Base-by-base conservation (phyloP, 257 asterid genomes). In the Scutellaria minor region DNA sequence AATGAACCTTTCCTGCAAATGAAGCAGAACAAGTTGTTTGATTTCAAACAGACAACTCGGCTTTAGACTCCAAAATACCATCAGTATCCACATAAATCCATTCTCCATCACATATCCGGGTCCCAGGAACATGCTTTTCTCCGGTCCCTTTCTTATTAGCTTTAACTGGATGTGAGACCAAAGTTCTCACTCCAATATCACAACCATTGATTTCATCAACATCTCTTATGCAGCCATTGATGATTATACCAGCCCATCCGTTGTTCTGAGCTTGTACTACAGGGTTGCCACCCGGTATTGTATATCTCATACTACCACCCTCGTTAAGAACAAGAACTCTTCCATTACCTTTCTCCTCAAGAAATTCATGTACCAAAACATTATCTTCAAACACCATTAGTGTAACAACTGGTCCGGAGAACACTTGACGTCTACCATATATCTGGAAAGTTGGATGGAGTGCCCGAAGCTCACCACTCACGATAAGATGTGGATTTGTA, bases 201-300 rank as follows among this genome's bases (percentile, higher is more conserved):
- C 87, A 80, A 10, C 85, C 87, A 51, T 85, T 82, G 77, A 85
- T 85, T 52, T 85, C 89, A 73, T 85, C 87, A n/a, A 85, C 87
- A 60, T 85, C 89, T 59, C 87, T 80, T 48, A 78, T 70, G 61
- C 87, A 85, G 14, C 89, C 89, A 56, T 85, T 82, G 10, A 85
- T 85, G 45, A 80, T 61, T 3, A 82, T 82, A 56, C 87, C 84
- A 7, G 87, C 87, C 89, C 87, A 85, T 42, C 87, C 85, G 6
- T 85, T 85, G 79, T 80, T 85, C 81, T 85, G 85, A 57, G 87
- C 89, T 70, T 85, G 89, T 20, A 80, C 89, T 0, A 80, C 85
- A 15, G 87, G 87, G 31, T 82, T 85, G 18, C 89, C 87, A 9
- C 87, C 87, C 79, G 78, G 64, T 71, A 84, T 80, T 4, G 87